phyloP scores from a whole-genome alignment of 2,329 filamentous ascomycete species.

The Amesomyces nigricolor region DNA sequence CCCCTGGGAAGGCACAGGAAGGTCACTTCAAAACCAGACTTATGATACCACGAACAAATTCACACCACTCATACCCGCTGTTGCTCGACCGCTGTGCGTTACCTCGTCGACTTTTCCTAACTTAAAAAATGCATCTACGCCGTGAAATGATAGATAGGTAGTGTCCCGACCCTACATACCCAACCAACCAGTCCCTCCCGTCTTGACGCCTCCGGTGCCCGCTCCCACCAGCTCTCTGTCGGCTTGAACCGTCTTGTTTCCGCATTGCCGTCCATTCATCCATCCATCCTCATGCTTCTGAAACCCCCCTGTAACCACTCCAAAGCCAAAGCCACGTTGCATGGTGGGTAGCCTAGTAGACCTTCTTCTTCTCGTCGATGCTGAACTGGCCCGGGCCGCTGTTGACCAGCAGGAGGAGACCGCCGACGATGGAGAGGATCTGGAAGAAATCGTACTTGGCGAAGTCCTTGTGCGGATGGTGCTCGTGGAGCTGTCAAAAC shows the following conservation, averaged over 20 bases:
- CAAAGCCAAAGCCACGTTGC: neutral
- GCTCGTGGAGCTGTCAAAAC: slow-evolving; percentile 70
- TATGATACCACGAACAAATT: neutral
- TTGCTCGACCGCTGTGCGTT: neutral
- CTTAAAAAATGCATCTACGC: slow-evolving; percentile 15
- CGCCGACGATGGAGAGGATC: slow-evolving; percentile 96
- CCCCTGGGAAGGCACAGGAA: too few species aligned
- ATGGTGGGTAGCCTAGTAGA: slow-evolving; percentile 60
- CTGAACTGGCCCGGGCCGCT: slow-evolving; percentile 96
- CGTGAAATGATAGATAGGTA: slow-evolving; percentile 4
- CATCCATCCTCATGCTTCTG: neutral
- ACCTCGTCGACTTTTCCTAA: slow-evolving; percentile 6
- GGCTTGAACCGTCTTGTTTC: neutral
- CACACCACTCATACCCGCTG: slow-evolving; percentile 4
- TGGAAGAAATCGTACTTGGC: slow-evolving; percentile 99
- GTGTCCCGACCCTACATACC: neutral
- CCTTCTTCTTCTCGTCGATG: slow-evolving; percentile 99
- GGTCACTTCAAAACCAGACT: neutral
- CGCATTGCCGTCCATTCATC: neutral
- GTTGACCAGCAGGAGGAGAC: slow-evolving; percentile 93
- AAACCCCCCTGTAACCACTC: neutral
- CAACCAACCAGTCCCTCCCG: neutral
- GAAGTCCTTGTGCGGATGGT: slow-evolving; percentile 99
- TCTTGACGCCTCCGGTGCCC: neutral
- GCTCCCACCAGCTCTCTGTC: neutral